Evolutionary conservation across 2,329 filamentous ascomycete genomes (phyloP).

Genomic region (Penicillium janthinellum): DNA sequence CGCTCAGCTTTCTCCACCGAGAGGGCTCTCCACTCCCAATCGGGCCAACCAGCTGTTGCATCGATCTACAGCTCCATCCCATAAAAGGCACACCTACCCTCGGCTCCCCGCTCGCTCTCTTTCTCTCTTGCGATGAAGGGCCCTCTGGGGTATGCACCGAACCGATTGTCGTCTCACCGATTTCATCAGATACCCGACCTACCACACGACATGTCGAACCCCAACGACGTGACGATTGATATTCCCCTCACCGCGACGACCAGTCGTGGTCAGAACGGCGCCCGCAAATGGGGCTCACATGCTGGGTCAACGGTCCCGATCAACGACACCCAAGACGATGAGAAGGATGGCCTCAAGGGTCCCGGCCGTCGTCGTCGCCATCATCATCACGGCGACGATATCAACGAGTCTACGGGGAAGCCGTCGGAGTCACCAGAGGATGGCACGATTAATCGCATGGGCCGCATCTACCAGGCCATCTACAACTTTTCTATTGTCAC

Average conservation of each 20-base stretch:
- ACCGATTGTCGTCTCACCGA: conserved; percentile 49
- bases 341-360: conserved; percentile 30
- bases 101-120: conserved; percentile 3
- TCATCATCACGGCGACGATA: conserved; percentile 28
- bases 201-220: conserved; percentile 45
- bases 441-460: conserved; percentile 60
- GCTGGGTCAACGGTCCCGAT: conserved; percentile 26
- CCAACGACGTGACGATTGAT: conserved; percentile 60
- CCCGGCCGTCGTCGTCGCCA: conserved; percentile 33
- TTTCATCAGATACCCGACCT: conserved; percentile 47
- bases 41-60: conserved; percentile 19
- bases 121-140: conserved; percentile 33
- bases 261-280: conserved; percentile 51
- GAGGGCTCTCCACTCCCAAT: neutral
- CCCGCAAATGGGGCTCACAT: conserved; percentile 42
- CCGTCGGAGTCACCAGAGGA: conserved; percentile 50
- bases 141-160: conserved; percentile 39
- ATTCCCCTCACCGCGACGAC: conserved; percentile 62
- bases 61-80: conserved; percentile 15
- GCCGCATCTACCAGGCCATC: conserved; percentile 62
- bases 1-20: neutral
- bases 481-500: conserved; percentile 65
- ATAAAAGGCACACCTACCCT: conserved; percentile 2
- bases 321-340: neutral
- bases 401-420: conserved; percentile 35